Evolutionary conservation across 768 basidiomycete species (phyloP), one percentile per base, ranked within the genome.

Genomic region (Mycena haematopus): DNA sequence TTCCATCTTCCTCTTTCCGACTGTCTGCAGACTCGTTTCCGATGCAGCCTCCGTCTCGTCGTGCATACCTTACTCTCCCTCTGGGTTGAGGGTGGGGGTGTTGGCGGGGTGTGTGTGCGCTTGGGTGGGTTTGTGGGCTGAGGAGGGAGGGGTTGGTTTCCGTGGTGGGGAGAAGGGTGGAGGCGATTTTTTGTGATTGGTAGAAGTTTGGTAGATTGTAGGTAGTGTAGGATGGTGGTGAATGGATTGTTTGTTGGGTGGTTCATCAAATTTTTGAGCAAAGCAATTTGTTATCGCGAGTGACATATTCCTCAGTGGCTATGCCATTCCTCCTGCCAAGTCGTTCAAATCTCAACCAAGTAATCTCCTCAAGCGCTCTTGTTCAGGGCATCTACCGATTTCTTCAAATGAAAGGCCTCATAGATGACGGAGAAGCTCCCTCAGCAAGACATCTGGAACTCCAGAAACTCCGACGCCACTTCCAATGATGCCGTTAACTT

Each of bases 11-110:
- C 36, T 36, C 9, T 21, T 21, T 53, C 38, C 38, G 8, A 27
- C 14, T 21, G 40, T 50, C 47, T 55, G 35, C 58, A 21, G 50
- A 11, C 52, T 22, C 11, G 27, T 7, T 31, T 24, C 59, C 58
- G 66, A 67, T 67, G 66, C 66, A 29, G 66, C 66, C 66, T 67
- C 59, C 56, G 51, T 50, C 42, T 36, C 44, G 17, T 36, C 53
- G 19, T 46, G 22, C 29, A 22, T 27, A 31, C 29, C 29, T 47
- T 33, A 50, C 54, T 61, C 59, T 64, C 66, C 66, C 59, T 54
- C 51, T 38, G 62, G 66, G 62, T 67, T 52, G 66, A 67, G 62
- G 54, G 36, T 51, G 29, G 29, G 31, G 29, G 31, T 56, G 22
- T 60, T 29, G 24, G 50, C 40, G 21, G 56, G 49, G 51, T 33